These are phyloP conservation scores for Pythium plurisporium DNA, from an alignment of 352 stramenopile species.

Conservation along the genomic window DNA sequence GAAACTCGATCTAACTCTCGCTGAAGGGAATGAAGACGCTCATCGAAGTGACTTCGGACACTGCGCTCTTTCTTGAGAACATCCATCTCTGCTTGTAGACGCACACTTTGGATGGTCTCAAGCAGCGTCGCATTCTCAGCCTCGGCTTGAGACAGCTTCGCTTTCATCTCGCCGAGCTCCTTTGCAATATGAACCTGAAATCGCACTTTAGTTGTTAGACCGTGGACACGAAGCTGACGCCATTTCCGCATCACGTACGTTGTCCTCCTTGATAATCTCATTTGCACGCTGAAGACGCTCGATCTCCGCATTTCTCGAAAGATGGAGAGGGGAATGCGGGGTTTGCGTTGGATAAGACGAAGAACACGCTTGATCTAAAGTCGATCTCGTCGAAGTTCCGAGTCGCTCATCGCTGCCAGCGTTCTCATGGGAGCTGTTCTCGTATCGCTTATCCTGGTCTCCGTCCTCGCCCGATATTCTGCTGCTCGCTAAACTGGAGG, in stretches of 20 bases:
- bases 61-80: conserved; percentile 52
- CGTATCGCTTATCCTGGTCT: neutral
- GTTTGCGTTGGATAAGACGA: conserved; percentile 5
- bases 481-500: conserved; percentile 1
- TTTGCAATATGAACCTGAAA: conserved; percentile 36
- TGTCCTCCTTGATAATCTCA: conserved; percentile 57
- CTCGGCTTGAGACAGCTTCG: conserved; percentile 23
- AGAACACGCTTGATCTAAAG: neutral
- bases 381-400: neutral
- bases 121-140: conserved; percentile 29
- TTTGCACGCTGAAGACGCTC: conserved; percentile 48
- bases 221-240: too few species aligned
- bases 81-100: conserved; percentile 43
- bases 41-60: conserved; percentile 45
- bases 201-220: too few species aligned
- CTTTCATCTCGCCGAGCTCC: conserved; percentile 25
- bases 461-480: neutral
- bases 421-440: conserved; percentile 1
- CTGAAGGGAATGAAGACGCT: conserved; percentile 46
- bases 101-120: conserved; percentile 31
- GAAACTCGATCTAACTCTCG: conserved; percentile 30
- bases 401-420: neutral
- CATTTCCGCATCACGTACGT: too few species aligned
- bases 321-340: conserved; percentile 30
- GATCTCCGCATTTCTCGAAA: conserved; percentile 44